These are phyloP conservation scores for Dictyostelium firmibasis DNA, from an alignment of 78 protist species.

Conservation along the genomic window DNA sequence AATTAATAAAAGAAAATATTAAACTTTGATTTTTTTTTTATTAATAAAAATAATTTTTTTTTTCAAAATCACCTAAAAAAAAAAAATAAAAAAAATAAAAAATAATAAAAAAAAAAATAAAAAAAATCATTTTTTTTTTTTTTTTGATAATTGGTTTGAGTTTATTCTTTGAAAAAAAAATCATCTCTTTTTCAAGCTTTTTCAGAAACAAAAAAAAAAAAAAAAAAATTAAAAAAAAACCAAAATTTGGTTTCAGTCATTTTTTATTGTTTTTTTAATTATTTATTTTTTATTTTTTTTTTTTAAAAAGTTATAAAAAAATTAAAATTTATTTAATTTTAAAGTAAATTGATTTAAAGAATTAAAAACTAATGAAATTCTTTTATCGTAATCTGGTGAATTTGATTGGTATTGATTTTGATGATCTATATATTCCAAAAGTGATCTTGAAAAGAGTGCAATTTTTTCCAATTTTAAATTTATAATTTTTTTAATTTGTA, in stretches of 20 bases:
- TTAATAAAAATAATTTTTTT: no score
- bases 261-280: neutral
- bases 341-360: neutral
- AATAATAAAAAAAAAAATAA: no score
- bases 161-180: no score
- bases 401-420: neutral
- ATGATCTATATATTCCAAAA: conserved; percentile 15
- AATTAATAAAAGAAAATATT: no score
- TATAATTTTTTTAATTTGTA: conserved; percentile 18
- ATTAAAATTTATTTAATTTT: neutral
- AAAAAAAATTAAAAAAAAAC: no score
- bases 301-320: no score
- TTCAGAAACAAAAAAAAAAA: neutral
- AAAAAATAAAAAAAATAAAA: no score
- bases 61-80: no score
- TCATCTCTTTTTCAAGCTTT: no score
- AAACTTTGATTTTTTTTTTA: no score
- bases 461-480: conserved; percentile 24
- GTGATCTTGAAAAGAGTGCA: neutral
- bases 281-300: neutral
- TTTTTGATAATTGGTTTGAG: neutral
- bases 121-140: no score
- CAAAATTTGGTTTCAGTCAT: neutral
- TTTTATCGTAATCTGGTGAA: conserved; percentile 1
- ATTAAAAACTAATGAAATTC: neutral